Evolutionary conservation across 768 basidiomycete genomes (phyloP), one percentile per base, ranked within the genome.

Genomic region (Pulveroboletus sp.): DNA sequence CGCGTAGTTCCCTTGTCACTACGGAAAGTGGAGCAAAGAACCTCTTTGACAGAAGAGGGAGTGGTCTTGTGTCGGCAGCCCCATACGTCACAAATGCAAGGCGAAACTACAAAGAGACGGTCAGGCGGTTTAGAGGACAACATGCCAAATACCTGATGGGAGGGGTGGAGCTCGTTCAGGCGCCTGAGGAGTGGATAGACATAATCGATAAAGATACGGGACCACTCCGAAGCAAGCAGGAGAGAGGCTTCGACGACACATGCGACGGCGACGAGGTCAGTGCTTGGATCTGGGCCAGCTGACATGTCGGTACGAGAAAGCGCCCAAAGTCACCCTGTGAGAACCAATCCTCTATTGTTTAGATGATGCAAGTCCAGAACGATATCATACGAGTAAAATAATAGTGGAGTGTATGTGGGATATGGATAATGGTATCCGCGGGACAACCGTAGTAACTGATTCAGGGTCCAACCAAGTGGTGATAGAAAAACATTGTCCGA

Each of bases 61-160:
- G 69, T 0, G 83, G 84, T 4, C 64, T 55, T 2, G 76, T 76
- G 53, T 82, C 77, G n/a, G 79, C 72, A 10, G 77, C 70, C 6
- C 76, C 85, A 69, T 89, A 89, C 7, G 76, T 77, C 20, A 89
- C 73, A 47, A 85, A 73, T 8, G 73, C 85, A 10, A 83, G 47
- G 25, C 74, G 61, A 52, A 71, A 62, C 73, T 76, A 51, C 60
- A 19, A 21, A 17, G 14, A 25, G 7, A 19, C 3, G 40, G 45
- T 47, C 25, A 48, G 51, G 31, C 1, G 19, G 23, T 50, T 6
- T 16, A 16, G 27, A 25, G 16, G 45, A 23, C 40, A 21, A 20
- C 9, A 39, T 16, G 14, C 37, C 16, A 55, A 63, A n/a, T 51
- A 78, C 77, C 52, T 69, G 71, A 51, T 69, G 54, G 1, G 61